A percentile compares a stretch with the other conserved stretches of the same genome.
Conservation (phyloP, 179 eudicot species). For the Gypsophila paniculata region DNA sequence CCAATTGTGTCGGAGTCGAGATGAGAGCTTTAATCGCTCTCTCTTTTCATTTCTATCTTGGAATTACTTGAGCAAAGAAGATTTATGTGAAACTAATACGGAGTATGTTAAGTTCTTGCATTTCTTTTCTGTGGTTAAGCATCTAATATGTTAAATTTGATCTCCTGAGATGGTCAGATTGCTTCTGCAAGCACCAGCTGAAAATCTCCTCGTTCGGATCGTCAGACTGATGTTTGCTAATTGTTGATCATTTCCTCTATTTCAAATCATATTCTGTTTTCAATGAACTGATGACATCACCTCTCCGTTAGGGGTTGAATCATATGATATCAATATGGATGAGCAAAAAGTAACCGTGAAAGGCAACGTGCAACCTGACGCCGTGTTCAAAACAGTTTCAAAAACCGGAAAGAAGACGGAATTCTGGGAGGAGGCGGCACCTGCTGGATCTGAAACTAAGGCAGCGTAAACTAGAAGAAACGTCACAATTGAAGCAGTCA, state of each 20-base stretch:
- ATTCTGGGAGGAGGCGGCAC: constrained; percentile 56
- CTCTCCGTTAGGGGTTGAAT: constrained; percentile 60
- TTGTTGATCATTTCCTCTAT: too few relatives aligned
- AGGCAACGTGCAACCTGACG: constrained; percentile 75
- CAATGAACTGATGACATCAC: background rate
- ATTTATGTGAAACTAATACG: background rate
- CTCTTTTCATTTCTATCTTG: background rate
- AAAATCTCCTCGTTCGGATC: background rate
- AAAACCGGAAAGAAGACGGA: constrained; percentile 89
- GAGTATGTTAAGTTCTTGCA: background rate
- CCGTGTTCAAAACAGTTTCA: constrained; percentile 78
- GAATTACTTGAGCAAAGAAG: background rate
- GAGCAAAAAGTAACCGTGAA: constrained; percentile 83
- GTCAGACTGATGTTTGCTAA: background rate
- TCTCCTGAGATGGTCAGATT: too few relatives aligned
- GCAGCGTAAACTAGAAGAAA: constrained; percentile 26
- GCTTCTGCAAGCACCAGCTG: background rate
- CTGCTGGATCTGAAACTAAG: constrained; percentile 26
- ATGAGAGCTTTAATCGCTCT: background rate
- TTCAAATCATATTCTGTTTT: background rate
- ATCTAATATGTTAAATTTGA: background rate
- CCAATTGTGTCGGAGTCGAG: background rate
- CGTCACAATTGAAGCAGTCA: constrained; percentile 24
- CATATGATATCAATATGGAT: constrained; percentile 62
- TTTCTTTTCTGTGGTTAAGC: background rate